Evolutionary conservation across 192 early-diverging fungal species (phyloP).

Genomic region (Backusella mclennaniae): DNA sequence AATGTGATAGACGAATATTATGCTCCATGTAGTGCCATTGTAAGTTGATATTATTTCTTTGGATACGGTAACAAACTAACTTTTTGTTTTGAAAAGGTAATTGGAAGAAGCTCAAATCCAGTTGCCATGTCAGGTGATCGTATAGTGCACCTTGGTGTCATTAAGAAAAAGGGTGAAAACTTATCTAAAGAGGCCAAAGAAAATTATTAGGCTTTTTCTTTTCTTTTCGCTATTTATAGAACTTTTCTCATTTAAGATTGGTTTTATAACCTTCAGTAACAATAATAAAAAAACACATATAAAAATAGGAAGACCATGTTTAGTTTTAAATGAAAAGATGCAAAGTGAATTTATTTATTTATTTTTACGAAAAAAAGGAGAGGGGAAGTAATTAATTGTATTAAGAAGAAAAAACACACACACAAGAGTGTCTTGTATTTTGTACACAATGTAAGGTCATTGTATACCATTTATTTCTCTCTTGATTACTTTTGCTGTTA

Average conservation of each 20-base stretch:
- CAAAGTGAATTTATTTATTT: neutral
- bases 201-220: conserved; percentile 22
- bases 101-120: conserved; percentile 82
- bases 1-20: conserved; percentile 82
- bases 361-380: neutral
- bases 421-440: neutral
- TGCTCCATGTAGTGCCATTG: conserved; percentile 77
- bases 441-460: too few relatives aligned
- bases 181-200: conserved; percentile 37
- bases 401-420: neutral
- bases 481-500: neutral
- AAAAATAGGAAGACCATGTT: neutral
- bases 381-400: neutral
- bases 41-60: conserved; percentile 29
- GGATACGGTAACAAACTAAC: neutral
- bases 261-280: neutral
- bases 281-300: neutral
- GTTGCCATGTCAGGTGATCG: conserved; percentile 87
- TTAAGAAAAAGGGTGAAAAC: conserved; percentile 36
- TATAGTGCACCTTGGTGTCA: conserved; percentile 81
- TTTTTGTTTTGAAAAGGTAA: conserved; percentile 39
- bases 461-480: neutral
- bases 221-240: neutral
- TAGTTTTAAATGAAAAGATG: conserved; percentile 1
- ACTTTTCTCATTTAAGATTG: neutral